phyloP scores from a whole-genome alignment of 2,329 filamentous ascomycete species.

The Dactylellina leptospora region DNA sequence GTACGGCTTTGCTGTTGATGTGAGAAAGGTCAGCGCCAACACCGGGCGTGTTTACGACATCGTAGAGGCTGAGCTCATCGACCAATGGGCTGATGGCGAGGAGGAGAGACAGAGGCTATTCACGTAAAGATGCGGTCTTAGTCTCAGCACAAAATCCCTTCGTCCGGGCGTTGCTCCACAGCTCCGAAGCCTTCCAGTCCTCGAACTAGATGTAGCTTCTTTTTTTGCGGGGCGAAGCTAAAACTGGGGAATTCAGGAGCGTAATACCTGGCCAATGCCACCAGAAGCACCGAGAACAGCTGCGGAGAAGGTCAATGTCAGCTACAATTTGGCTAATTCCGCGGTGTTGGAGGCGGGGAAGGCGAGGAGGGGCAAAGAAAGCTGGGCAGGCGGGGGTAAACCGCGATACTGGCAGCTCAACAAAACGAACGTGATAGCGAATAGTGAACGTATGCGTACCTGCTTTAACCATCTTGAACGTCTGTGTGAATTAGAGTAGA shows the following conservation, averaged over 20 bases:
- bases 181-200: conserved; percentile 23
- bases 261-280: conserved; percentile 92
- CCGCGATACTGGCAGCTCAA: conserved; percentile 12
- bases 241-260: conserved; percentile 15
- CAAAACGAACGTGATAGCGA: conserved; percentile 7
- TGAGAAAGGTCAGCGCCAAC: conserved; percentile 96
- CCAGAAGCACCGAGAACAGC: conserved; percentile 93
- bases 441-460: conserved; percentile 64
- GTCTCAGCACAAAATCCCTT: conserved; percentile 30
- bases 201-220: too few relatives aligned
- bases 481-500: conserved; percentile 7
- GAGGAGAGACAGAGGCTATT: conserved; percentile 93
- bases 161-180: conserved; percentile 10
- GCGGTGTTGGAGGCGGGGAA: conserved; percentile 15
- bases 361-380: conserved; percentile 45
- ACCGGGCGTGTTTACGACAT: conserved; percentile 98
- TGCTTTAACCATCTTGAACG: conserved; percentile 69
- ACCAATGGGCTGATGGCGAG: conserved; percentile 89
- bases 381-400: conserved; percentile 21
- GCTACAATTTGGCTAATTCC: conserved; percentile 13
- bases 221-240: conserved; percentile 12
- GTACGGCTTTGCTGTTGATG: conserved; percentile 86
- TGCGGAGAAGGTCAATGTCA: conserved; percentile 57
- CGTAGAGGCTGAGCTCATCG: conserved; percentile 93
- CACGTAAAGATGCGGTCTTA: conserved; percentile 23